Base-by-base conservation (phyloP, 441 rosid species). In the Pelargonium hybrid region DNA sequence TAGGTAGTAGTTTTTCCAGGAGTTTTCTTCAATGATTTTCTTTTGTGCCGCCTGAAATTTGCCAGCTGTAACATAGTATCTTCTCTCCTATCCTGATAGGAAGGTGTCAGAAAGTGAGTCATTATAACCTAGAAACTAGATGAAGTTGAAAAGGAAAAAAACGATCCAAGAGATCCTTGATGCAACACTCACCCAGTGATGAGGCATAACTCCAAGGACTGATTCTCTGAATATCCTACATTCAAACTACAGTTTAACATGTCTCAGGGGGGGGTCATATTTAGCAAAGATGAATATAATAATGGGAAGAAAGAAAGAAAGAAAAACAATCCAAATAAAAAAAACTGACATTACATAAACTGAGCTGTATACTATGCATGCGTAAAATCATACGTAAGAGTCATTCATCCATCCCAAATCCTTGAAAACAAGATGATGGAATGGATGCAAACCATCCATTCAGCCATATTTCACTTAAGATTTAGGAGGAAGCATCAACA, bases 141-240 rank as follows among this genome's bases (percentile, higher is more conserved):
- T 5, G 67, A 13, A 25, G 48, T 43, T 26, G 20, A 66, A 54
- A 34, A 34, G 26, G 6, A 4, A 5, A 4, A 4, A 4, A 71
- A 72, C 26, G 21, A 48, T 20, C 26, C 8, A 56, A 56, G 23
- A 18, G 15, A 52, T 15, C 52, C 62, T 15, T 56, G 62, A 48
- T 15, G 65, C 67, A 66, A 23, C 37, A 73, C 84, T 82, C 81
- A 95, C 98, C 99, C 97, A 92, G 69, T 87, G 92, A 87, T 95
- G 99, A 0, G 98, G 99, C 97, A 90, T 84, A 71, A 87, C 93
- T 74, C 90, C 88, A 72, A 95, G 88, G 76, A 95, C 78, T 74
- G 99, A 92, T 87, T 95, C 98, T 82, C 99, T 86, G 75, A 90
- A 92, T 73, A 92, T 91, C 90, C 98, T 89, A 92, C 99, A 95